Conservation (phyloP, 192 early-diverging fungal species). For the Spinellus fusiger region DNA sequence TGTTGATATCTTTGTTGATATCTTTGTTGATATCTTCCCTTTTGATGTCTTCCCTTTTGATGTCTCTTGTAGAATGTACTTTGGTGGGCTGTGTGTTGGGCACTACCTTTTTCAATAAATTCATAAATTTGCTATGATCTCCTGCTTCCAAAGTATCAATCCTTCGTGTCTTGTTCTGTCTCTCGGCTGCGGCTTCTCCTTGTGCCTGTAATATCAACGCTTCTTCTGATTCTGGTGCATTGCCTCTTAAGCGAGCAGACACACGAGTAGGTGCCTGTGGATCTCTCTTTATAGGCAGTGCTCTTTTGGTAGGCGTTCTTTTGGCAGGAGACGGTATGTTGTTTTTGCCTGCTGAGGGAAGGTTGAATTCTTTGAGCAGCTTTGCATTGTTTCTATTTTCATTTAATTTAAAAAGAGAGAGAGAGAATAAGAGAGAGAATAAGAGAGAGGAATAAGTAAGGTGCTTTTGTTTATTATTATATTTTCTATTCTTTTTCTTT, state of each 20-base stretch:
- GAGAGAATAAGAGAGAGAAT: background rate
- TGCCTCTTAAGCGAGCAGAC: slow-evolving; percentile 16
- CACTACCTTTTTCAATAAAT: background rate
- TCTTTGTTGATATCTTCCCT: no score
- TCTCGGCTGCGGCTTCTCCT: background rate
- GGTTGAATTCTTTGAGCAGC: slow-evolving; percentile 12
- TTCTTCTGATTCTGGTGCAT: background rate
- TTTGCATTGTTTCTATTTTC: slow-evolving; percentile 15
- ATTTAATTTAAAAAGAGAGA: background rate
- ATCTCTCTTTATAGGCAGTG: slow-evolving; percentile 9
- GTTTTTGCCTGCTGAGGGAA: slow-evolving; percentile 9
- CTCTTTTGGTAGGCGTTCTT: slow-evolving; percentile 9
- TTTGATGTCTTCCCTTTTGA: slow-evolving; percentile 1
- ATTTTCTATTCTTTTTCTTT: background rate
- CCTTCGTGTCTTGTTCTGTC: background rate
- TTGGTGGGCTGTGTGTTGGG: background rate
- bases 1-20: no score
- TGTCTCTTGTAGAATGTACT: background rate
- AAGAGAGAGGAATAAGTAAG: background rate
- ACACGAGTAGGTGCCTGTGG: background rate
- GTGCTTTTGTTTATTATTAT: background rate
- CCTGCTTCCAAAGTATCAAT: slow-evolving; percentile 4
- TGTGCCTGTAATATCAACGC: background rate
- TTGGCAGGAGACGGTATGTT: background rate
- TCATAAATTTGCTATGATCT: slow-evolving; percentile 10